Percentiles rank a stretch among this genome's conserved stretches.
phyloP scores from a whole-genome alignment of 345 rosid species.

The Eucalyptus marginata region DNA sequence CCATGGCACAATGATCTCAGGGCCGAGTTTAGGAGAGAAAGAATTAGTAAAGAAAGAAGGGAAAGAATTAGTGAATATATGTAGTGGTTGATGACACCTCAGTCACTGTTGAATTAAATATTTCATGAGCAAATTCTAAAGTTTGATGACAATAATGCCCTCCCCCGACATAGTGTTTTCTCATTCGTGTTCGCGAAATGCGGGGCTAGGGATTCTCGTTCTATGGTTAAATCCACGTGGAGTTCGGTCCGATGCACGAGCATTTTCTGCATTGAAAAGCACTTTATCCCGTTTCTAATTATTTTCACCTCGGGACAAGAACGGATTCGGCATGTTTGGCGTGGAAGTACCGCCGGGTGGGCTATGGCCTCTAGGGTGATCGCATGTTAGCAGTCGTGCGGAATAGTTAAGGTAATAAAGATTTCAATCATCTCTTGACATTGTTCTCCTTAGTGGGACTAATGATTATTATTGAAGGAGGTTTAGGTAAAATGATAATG shows the following conservation, averaged over 20 bases:
- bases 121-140: neutral
- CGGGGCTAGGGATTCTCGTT: neutral
- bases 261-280: neutral
- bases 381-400: neutral
- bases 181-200: neutral
- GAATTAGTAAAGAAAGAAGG: neutral
- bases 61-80: neutral
- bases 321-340: neutral
- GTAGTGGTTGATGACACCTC: neutral
- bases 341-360: neutral
- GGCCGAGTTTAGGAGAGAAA: neutral
- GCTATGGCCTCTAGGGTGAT: neutral
- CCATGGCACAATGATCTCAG: neutral
- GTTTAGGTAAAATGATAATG: neutral
- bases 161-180: neutral
- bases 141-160: neutral
- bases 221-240: neutral
- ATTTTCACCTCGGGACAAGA: neutral
- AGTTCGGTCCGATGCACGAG: neutral
- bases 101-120: neutral
- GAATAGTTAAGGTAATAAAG: neutral
- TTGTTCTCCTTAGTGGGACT: neutral
- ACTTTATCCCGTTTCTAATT: neutral
- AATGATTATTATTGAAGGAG: neutral
- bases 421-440: neutral